Base-by-base conservation (phyloP, 2,329 filamentous ascomycete species). In the Penicillium hordei region DNA sequence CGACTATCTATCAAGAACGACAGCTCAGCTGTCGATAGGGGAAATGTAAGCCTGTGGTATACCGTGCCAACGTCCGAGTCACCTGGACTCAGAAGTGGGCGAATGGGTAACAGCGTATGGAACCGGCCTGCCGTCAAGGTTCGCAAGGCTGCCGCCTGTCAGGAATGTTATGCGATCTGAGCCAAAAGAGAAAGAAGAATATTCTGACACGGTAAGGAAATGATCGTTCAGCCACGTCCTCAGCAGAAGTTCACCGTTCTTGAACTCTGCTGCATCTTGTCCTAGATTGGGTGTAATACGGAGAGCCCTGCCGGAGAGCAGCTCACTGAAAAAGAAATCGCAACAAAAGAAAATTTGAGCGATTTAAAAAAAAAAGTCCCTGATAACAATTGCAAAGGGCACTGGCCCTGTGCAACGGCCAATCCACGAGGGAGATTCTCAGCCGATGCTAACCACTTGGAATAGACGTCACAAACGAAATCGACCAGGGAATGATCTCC, bases 241-340 rank as follows among this genome's bases (percentile, higher is more conserved):
- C 70, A 76, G 69, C 68, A 71, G 70, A 70, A 70, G 68, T 70
- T 65, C 66, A 69, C 66, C 55, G 69, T 66, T 71, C 68, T 76
- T 73, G 72, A 72, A 74, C 69, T 73, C 70, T 76, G 75, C 75
- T 76, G 75, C 75, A 77, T 77, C 68, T 77, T 77, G 75, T 66
- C 73, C 70, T 69, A 68, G 66, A 64, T 71, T 64, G 66, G 67
- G 72, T 73, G 69, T 66, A 68, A 73, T 72, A 70, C 70, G 71
- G 67, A 74, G 72, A 70, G 71, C 72, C 68, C 75, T 76, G 64
- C 71, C 72, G 63, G 73, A 75, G 72, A 75, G 72, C 73, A 66
- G 67, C 71, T 70, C 68, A 62, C 62, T 65, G 67, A 61, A 52
- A 61, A 63, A 62, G 57, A 62, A 61, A 57, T 55, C 60, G 61